phyloP scores from a whole-genome alignment of 2,329 filamentous ascomycete genomes.

The Colletotrichum australisinense region DNA sequence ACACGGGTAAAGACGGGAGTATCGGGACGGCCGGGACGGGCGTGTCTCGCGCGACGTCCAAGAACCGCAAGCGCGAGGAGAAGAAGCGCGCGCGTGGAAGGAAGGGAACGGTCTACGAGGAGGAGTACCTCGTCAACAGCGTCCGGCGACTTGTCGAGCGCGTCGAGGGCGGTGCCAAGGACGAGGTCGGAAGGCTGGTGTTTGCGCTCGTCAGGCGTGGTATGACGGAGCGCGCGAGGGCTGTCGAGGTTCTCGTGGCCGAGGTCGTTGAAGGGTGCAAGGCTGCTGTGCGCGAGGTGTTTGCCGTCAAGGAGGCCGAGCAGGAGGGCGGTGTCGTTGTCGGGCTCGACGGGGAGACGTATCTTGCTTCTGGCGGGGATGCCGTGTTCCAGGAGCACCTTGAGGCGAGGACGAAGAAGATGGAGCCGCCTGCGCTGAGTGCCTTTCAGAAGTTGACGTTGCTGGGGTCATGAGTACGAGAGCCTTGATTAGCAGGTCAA shows the following conservation, averaged over 20 bases:
- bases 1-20: slow-evolving; percentile 77
- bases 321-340: slow-evolving; percentile 37
- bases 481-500: not conserved
- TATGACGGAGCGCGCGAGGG: slow-evolving; percentile 89
- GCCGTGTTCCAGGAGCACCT: slow-evolving; percentile 64
- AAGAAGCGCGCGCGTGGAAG: slow-evolving; percentile 94
- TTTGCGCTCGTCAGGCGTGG: slow-evolving; percentile 80
- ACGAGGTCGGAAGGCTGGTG: slow-evolving; percentile 80
- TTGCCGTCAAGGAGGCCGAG: slow-evolving; percentile 48
- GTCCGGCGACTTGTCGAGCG: slow-evolving; percentile 86
- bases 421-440: slow-evolving; percentile 61
- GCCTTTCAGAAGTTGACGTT: slow-evolving; percentile 62
- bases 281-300: slow-evolving; percentile 78
- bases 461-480: slow-evolving; percentile 52
- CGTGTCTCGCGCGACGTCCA: slow-evolving; percentile 82
- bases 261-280: slow-evolving; percentile 80
- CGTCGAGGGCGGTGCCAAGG: slow-evolving; percentile 75
- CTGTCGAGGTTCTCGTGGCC: slow-evolving; percentile 78
- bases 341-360: slow-evolving; percentile 38
- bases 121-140: slow-evolving; percentile 94
- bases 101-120: slow-evolving; percentile 97
- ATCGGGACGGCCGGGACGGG: slow-evolving; percentile 78
- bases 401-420: slow-evolving; percentile 55
- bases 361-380: slow-evolving; percentile 59
- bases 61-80: slow-evolving; percentile 91